Percentiles rank a stretch among this genome's conserved stretches.
phyloP scores from a whole-genome alignment of 2,329 filamentous ascomycete genomes.

The Pseudopithomyces maydicus region DNA sequence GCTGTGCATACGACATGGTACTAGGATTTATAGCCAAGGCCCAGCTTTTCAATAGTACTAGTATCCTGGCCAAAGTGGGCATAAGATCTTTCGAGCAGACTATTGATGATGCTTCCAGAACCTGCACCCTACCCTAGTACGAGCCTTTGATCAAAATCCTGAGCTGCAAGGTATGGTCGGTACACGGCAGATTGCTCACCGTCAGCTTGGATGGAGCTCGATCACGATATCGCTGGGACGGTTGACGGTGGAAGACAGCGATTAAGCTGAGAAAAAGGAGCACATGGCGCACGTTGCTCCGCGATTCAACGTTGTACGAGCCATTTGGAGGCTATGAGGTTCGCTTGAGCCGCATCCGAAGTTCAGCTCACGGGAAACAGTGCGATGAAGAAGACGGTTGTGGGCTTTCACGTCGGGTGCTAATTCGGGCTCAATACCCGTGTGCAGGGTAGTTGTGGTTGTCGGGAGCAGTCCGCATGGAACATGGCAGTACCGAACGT shows the following conservation, averaged over 20 bases:
- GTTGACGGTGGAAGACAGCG: slow-evolving; percentile 3
- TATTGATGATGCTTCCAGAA: not conserved
- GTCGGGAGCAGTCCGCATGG: not conserved
- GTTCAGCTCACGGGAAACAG: not conserved
- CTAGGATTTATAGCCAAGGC: not conserved
- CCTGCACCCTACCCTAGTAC: not conserved
- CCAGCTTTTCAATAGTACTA: not conserved
- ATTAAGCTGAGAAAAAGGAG: slow-evolving; percentile 9
- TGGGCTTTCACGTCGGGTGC: not conserved
- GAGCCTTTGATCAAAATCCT: not conserved
- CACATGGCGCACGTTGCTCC: slow-evolving; percentile 4
- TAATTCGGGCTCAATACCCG: not conserved
- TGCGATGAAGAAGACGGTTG: not conserved
- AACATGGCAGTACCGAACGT: not conserved
- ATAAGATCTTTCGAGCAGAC: not conserved
- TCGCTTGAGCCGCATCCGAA: not conserved
- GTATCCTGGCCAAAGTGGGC: not conserved
- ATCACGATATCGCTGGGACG: slow-evolving; percentile 15
- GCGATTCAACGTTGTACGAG: slow-evolving; percentile 11
- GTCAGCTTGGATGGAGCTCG: not conserved
- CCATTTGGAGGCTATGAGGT: slow-evolving; percentile 1
- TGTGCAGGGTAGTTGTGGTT: not conserved
- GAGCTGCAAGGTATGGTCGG: not conserved
- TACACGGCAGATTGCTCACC: not conserved
- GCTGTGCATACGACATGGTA: not conserved